Percentiles rank a stretch among this genome's conserved stretches.
Evolutionary conservation across 805 yeast genomes (phyloP).

Genomic region (Yamadazyma philogaea): DNA sequence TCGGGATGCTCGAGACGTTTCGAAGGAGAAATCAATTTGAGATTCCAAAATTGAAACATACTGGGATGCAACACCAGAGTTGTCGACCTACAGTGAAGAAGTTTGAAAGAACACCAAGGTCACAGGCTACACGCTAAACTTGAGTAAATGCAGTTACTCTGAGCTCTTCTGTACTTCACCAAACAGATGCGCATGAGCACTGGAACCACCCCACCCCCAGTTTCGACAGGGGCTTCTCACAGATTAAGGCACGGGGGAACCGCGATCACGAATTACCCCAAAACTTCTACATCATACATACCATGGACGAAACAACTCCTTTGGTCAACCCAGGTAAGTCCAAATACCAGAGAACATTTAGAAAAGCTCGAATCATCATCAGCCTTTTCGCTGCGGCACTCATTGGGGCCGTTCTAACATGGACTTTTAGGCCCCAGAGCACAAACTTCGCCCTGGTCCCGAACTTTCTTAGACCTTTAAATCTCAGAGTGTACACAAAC

Average conservation of each 20-base stretch:
- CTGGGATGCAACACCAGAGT: too few relatives aligned
- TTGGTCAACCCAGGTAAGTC: neutral
- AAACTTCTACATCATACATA: neutral
- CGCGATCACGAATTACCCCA: neutral
- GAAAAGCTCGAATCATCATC: neutral
- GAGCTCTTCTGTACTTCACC: too few relatives aligned
- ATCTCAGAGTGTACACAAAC: conserved; percentile 35
- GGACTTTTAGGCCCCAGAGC: neutral
- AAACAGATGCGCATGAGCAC: neutral
- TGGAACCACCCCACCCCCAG: neutral
- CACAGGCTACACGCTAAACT: too few relatives aligned
- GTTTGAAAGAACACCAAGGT: too few relatives aligned
- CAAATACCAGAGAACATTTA: neutral
- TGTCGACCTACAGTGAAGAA: too few relatives aligned
- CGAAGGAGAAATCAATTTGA: too few relatives aligned
- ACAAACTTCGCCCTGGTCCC: conserved; percentile 2
- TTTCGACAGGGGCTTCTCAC: too few relatives aligned
- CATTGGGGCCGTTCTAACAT: neutral
- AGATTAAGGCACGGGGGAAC: neutral
- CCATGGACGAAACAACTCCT: conserved; percentile 7
- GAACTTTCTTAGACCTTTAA: conserved; percentile 13
- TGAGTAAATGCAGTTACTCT: too few relatives aligned
- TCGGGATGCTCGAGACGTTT: too few relatives aligned
- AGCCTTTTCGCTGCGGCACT: neutral
- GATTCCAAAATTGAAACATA: too few relatives aligned